A percentile compares a stretch with the other conserved stretches of the same genome.
Conservation (phyloP, 495 filamentous ascomycete genomes). For the Daldinia bambusicola region DNA sequence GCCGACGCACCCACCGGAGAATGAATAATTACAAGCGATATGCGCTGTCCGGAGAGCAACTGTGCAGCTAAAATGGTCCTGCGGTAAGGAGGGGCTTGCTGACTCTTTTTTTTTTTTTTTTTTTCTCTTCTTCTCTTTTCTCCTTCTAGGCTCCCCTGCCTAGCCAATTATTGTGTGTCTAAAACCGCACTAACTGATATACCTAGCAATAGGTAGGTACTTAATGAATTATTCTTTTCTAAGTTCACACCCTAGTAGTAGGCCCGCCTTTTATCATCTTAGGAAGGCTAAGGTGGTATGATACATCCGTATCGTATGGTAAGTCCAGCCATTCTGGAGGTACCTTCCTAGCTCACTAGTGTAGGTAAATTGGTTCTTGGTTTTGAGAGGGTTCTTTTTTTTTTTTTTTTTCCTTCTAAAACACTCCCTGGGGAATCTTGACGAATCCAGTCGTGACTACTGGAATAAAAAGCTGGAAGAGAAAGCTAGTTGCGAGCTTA, state of each 20-base stretch:
- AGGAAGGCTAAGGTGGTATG: background rate
- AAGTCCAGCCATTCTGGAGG: background rate
- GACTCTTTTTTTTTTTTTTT: background rate
- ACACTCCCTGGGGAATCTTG: background rate
- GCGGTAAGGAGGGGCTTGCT: slow-evolving; percentile 15
- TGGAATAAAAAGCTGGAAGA: background rate
- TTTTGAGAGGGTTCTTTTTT: no score
- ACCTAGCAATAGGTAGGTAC: background rate
- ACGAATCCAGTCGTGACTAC: slow-evolving; percentile 8
- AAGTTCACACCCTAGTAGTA: background rate
- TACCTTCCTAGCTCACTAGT: background rate
- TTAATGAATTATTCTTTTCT: background rate
- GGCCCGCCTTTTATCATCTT: background rate
- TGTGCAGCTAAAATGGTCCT: background rate
- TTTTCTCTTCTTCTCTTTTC: background rate
- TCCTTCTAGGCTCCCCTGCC: background rate
- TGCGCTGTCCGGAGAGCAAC: background rate
- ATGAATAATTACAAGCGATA: slow-evolving; percentile 24
- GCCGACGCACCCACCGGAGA: slow-evolving; percentile 23
- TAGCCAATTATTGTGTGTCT: background rate
- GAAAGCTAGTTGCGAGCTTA: slow-evolving; percentile 1
- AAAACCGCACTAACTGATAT: background rate
- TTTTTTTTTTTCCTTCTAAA: background rate
- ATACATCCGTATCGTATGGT: background rate
- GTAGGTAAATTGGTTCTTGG: background rate